Percentiles rank a stretch among this genome's conserved stretches.
phyloP scores from a whole-genome alignment of 148 eudicot genomes.

The Cornus kousa region DNA sequence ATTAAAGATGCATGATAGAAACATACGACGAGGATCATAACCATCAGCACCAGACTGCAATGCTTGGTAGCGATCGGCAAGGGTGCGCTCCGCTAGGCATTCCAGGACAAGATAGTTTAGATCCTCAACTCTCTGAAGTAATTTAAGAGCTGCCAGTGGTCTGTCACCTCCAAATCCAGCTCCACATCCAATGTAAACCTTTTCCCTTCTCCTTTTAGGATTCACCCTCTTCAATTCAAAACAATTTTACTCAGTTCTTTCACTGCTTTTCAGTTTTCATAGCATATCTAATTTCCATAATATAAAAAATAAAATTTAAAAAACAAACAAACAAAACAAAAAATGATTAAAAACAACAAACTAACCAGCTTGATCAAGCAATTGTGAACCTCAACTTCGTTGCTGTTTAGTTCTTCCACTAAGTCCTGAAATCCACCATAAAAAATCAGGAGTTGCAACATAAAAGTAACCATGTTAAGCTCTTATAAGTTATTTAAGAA shows the following conservation, averaged over 20 bases:
- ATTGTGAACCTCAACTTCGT: constrained; percentile 21
- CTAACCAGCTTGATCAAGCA: constrained; percentile 50
- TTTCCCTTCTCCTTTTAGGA: constrained; percentile 63
- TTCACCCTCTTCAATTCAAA: constrained; percentile 52
- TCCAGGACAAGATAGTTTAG: constrained; percentile 89
- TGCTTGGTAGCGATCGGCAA: constrained; percentile 73
- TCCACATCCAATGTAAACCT: constrained; percentile 90
- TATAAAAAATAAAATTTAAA: too few species aligned
- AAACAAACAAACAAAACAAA: too few species aligned
- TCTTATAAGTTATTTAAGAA: neutral
- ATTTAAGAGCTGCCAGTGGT: constrained; percentile 84
- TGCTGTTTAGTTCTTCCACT: constrained; percentile 13
- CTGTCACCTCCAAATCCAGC: constrained; percentile 98
- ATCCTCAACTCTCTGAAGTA: constrained; percentile 78
- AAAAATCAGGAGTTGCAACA: neutral
- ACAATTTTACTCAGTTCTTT: neutral
- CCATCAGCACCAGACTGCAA: constrained; percentile 74
- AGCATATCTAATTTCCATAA: neutral
- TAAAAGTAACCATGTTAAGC: neutral
- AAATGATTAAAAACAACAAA: constrained; percentile 3
- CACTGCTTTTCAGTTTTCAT: neutral
- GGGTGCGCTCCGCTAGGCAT: constrained; percentile 97
- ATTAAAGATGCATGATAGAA: neutral
- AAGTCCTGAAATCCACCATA: constrained; percentile 10
- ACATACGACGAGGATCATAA: constrained; percentile 90